Base-by-base conservation (phyloP, 345 rosid genomes). In the Eucalyptus guilfoylei region DNA sequence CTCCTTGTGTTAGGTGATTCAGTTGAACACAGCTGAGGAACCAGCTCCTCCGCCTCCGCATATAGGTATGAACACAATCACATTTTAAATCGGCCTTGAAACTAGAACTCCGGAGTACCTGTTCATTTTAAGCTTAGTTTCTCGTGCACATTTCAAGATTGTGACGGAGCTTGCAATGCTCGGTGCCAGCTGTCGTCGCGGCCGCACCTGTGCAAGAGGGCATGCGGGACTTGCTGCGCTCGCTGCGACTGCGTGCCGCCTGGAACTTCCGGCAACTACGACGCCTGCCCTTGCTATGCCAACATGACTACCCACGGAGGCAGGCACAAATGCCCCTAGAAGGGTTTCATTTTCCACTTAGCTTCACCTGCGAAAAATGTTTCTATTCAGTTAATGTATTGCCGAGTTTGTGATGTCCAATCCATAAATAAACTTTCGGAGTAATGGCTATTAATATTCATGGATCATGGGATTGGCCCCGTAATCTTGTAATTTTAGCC, bases 201-300 rank as follows among this genome's bases (percentile, higher is more conserved):
- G 91, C 98, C 94, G 3, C 87, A 37, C 3, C 91, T 94, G 16
- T 97, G 98, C 91, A 91, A 93, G 62, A 91, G 96, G 88, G 99
- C 97, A 12, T 96, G 99, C 32, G 94, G 96, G 86, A 95, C 94
- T n/a, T 96, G 98, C 52, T 96, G 98, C 67, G 88, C 87, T 2
- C 91, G 93, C 8, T 96, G 99, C 95, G 92, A 88, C 90, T 96
- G 98, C 34, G 97, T 95, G 37, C 99, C 98, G 58, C 96, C 96
- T 3, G 98, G 97, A 11, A 96, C 98, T 37, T 88, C 92, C 86
- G 96, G 96, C 28, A 93, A 96, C 94, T 88, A 91, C 26, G 95
- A 95, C 11, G 93, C 30, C 49, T 96, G 98, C 86, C 91, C 93
- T 19, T 96, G 99, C 89, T 96, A 96, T 69, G 97, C 93, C 89